Base-by-base conservation (phyloP, 139 green algal genomes). In the Chlorella sorokiniana region DNA sequence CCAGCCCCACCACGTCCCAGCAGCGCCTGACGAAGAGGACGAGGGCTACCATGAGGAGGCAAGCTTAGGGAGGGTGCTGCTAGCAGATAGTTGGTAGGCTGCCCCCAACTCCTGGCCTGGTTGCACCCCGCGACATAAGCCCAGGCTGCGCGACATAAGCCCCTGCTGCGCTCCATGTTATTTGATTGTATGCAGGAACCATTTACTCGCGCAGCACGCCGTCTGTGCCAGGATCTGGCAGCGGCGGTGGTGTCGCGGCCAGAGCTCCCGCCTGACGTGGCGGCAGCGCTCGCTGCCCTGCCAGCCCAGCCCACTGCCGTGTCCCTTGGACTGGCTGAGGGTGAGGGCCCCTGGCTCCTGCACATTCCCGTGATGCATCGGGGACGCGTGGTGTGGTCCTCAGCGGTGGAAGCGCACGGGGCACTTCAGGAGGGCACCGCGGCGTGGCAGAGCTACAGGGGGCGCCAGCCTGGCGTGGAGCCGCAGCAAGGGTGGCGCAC, bases 201-300 rank as follows among this genome's bases (percentile, higher is more conserved):
- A 10, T 6, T 10, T 10, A 29, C 70, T 90, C 20, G 18, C 18
- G n/a, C 25, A 23, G 42, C 69, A 4, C 42, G 42, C n/a, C 25
- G 44, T 37, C 23, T 59, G 45, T 41, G 59, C 76, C 70, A 82
- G 16, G 8, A 2, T 25, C 84, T 86, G 64, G 71, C 85, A 45
- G 41, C 70, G 16, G 85, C 93, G 6, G 78, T 92, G 25, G 74
- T 70, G 1, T 29, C 56, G 37, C 54, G 59, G 2, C 33, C 40
- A 27, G 54, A 56, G 29, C 27, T 56, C 29, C 56, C 56, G 4
- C 7, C 54, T 10, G 40, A 42, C 22, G 0, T 22, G 31, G n/a
- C 31, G 31, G 63, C 63, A 22, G 31, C n/a, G 9, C 63, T 69
- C 27, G 63, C 63, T 5, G 63, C 63, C 8, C 63, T 65, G 23